Evolutionary conservation across 2,329 filamentous ascomycete genomes (phyloP), one percentile per base, ranked within the genome.

Genomic region (Alternaria novae-zelandiae): DNA sequence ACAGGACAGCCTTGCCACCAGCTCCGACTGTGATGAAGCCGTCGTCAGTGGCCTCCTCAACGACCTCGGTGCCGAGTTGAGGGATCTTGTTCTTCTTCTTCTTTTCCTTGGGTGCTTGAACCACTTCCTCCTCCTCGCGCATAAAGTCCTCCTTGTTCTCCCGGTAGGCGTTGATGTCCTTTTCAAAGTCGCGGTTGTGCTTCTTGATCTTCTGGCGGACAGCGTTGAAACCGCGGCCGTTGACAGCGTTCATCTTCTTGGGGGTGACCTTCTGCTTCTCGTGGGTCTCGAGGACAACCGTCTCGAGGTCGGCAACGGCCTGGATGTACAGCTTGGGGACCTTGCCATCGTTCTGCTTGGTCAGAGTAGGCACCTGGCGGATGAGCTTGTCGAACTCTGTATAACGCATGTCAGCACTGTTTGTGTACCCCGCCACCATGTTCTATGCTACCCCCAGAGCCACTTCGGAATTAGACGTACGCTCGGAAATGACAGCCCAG

Each of bases 131-230:
- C 12, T 92, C 90, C 47, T 92, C 92, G 80, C 91, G 89, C 92
- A 97, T 94, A 83, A 91, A 98, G 17, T 84, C 89, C 69, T 95
- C 93, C 81, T 95, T 93, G 81, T 97, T 89, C 68, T 88, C 90
- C 71, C 92, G 88, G 85, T 95, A 99, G 68, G 90, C 88, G 73
- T 97, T 93, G 74, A 99, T 91, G 78, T 97, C 92, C 66, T 87
- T 85, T 77, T 93, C 89, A 83, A 95, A 95, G 69, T 98, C 95
- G 84, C 97, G 96, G 87, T 95, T 97, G 84, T 95, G 95, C 88
- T 97, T 98, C 89, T 95, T 94, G 85, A 99, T 93, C 84, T 94
- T 94, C 82, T 99, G 96, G 85, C 97, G 97, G 78, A 98, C 92
- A 67, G 94, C 93, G 81, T 98, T 99, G 77, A 99, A 88, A 76